Conservation (phyloP, 441 rosid genomes). For the Geranium incanum region DNA sequence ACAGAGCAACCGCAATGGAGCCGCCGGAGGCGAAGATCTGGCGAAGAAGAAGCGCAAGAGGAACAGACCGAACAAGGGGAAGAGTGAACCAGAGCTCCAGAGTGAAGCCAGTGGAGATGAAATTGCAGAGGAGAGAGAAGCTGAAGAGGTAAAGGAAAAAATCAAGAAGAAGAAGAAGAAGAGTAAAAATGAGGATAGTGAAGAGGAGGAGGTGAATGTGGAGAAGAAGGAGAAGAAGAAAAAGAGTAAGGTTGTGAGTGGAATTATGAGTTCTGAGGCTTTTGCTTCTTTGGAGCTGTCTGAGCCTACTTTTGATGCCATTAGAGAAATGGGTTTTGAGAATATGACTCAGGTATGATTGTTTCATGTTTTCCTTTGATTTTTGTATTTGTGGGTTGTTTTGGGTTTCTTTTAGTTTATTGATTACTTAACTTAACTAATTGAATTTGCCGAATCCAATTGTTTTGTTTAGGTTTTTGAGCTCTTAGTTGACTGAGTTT, state of each 20-base stretch:
- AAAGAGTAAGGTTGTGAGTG: slow-evolving; percentile 35
- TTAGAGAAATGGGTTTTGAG: slow-evolving; percentile 70
- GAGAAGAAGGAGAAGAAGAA: slow-evolving; percentile 28
- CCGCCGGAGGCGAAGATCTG: slow-evolving; percentile 21
- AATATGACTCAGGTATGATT: slow-evolving; percentile 65
- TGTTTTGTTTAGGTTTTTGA: no score
- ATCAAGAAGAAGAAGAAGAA: slow-evolving; percentile 13
- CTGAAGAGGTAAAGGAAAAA: slow-evolving; percentile 17
- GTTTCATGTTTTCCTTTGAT: background rate
- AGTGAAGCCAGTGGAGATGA: slow-evolving; percentile 15
- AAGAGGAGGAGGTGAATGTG: slow-evolving; percentile 14
- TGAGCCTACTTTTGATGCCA: slow-evolving; percentile 54
- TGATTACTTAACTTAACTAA: background rate
- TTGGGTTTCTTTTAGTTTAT: background rate
- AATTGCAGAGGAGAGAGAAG: slow-evolving; percentile 10
- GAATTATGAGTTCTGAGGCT: slow-evolving; percentile 69
- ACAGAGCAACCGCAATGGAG: slow-evolving; percentile 19
- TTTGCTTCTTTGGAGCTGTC: slow-evolving; percentile 70
- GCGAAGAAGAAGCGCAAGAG: slow-evolving; percentile 55
- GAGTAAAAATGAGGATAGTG: slow-evolving; percentile 20
- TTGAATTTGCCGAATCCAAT: background rate
- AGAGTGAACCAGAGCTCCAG: slow-evolving; percentile 14
- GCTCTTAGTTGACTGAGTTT: no score
- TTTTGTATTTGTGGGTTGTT: background rate
- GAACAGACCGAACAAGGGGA: slow-evolving; percentile 27